These are phyloP conservation scores for Pythium vanterpoolii DNA, from an alignment of 352 stramenopile species.

Conservation along the genomic window DNA sequence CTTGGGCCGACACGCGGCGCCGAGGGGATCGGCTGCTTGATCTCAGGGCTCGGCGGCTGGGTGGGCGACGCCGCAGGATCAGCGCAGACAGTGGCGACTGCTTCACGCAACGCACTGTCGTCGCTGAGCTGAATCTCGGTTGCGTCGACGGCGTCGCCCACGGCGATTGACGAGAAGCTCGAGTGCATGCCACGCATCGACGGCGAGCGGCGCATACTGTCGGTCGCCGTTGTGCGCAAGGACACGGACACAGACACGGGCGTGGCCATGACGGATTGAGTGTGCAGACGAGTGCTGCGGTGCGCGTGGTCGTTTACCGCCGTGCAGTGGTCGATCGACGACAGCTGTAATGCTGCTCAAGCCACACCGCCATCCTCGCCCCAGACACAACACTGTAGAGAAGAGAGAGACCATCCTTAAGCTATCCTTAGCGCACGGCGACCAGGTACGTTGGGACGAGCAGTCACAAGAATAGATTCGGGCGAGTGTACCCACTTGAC, in stretches of 20 bases:
- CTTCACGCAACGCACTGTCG: not conserved
- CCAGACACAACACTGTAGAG: not conserved
- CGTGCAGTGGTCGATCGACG: not conserved
- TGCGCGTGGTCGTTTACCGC: not conserved
- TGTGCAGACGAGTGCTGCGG: not conserved
- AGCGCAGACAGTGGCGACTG: not conserved
- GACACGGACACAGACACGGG: not conserved
- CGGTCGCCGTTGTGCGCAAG: not conserved
- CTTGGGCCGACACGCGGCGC: slow-evolving; percentile 28
- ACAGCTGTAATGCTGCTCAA: not conserved
- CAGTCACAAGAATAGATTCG: not conserved
- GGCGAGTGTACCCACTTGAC: too few relatives aligned
- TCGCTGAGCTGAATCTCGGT: slow-evolving; percentile 11
- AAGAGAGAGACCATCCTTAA: not conserved
- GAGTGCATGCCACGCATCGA: slow-evolving; percentile 1
- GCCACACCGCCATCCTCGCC: not conserved
- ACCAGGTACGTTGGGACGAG: not conserved
- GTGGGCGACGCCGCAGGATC: not conserved
- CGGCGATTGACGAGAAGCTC: slow-evolving; percentile 10
- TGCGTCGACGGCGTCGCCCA: slow-evolving; percentile 5
- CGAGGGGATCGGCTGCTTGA: slow-evolving; percentile 3
- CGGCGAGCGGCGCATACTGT: slow-evolving; percentile 9
- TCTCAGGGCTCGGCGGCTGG: not conserved
- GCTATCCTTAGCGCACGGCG: not conserved
- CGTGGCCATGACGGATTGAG: not conserved